Evolutionary conservation across 1,139 yeast species (phyloP).

Genomic region (Hansenula anomala): DNA sequence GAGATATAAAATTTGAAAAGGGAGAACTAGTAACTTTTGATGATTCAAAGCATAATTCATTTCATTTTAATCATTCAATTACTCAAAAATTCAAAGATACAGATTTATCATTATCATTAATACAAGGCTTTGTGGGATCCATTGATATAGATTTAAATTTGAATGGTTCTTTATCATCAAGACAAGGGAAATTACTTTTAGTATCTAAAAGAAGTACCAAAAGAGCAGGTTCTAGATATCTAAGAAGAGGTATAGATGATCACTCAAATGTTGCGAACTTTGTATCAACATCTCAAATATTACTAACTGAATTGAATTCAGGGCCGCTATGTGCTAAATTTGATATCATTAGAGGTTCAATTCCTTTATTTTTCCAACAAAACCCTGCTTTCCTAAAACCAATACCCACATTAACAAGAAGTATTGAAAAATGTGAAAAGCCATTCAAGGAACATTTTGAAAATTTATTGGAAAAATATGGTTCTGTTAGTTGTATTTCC

Average conservation of each 20-base stretch:
- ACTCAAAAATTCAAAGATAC: conserved; percentile 19
- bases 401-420: conserved; percentile 29
- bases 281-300: conserved; percentile 37
- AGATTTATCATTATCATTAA: conserved; percentile 23
- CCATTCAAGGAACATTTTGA: conserved; percentile 29
- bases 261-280: conserved; percentile 41
- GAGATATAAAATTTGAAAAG: conserved; percentile 9
- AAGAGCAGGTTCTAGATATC: conserved; percentile 41
- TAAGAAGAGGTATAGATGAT: conserved; percentile 40
- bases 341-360: conserved; percentile 34
- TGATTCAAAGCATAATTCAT: conserved; percentile 16
- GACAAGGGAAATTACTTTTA: conserved; percentile 19
- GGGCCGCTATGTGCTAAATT: conserved; percentile 15
- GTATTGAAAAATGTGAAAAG: conserved; percentile 22
- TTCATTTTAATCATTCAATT: conserved; percentile 28
- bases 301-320: conserved; percentile 12
- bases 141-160: conserved; percentile 11
- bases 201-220: conserved; percentile 32
- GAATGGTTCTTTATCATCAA: conserved; percentile 4
- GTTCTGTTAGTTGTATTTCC: conserved; percentile 28
- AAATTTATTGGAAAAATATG: conserved; percentile 22
- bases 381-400: conserved; percentile 45
- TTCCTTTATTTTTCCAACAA: conserved; percentile 50
- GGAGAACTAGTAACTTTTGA: conserved; percentile 1
- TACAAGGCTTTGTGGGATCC: conserved; percentile 32